These are phyloP conservation scores for Grosmannia clavigera DNA, from an alignment of 2,329 filamentous ascomycete genomes.

Conservation along the genomic window DNA sequence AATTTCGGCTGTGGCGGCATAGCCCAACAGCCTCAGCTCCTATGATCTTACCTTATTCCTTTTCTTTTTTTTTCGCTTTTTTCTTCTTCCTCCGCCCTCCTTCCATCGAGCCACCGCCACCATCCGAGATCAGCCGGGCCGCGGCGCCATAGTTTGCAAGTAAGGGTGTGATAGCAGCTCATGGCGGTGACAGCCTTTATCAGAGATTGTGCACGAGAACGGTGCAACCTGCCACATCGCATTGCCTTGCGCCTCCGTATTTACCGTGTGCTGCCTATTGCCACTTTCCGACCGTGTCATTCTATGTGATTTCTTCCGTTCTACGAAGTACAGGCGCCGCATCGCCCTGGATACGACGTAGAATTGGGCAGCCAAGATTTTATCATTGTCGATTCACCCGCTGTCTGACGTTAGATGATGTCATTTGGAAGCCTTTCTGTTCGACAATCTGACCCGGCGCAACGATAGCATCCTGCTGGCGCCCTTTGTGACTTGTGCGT, in stretches of 20 bases:
- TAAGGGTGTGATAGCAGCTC: not conserved
- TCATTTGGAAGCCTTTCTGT: not conserved
- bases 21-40: not conserved
- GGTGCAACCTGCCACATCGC: not conserved
- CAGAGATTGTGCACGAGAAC: not conserved
- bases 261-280: not conserved
- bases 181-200: not conserved
- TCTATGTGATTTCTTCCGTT: not conserved
- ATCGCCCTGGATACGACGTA: not conserved
- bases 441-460: not conserved
- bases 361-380: not conserved
- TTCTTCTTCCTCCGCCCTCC: too few species aligned
- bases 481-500: not conserved
- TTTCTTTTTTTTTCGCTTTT: not conserved
- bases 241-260: not conserved
- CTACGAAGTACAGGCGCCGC: not conserved
- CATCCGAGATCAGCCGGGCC: not conserved
- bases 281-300: not conserved
- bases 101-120: not conserved
- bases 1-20: not conserved
- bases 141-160: not conserved
- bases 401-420: not conserved
- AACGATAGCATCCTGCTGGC: not conserved
- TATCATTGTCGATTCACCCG: not conserved
- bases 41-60: not conserved